Percentiles rank a stretch among this genome's conserved stretches.
Evolutionary conservation across 2,329 filamentous ascomycete species (phyloP).

Genomic region (Microsporum audouinii): DNA sequence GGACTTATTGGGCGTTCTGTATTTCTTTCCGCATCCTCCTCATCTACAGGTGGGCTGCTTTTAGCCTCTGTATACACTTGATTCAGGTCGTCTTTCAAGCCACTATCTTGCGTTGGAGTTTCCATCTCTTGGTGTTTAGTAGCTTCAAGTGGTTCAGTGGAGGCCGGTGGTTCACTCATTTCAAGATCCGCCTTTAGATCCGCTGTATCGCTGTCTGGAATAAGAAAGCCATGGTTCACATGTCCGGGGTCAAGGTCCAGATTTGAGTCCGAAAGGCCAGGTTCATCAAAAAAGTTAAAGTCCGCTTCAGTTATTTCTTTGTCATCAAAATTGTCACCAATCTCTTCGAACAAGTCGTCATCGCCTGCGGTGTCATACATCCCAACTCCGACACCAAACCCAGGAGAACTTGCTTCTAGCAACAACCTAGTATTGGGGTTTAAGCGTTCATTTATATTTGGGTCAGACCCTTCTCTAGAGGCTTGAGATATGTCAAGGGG

Average conservation of each 20-base stretch:
- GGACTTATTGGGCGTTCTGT: conserved; percentile 26
- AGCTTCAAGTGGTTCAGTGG: not conserved
- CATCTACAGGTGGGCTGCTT: not conserved
- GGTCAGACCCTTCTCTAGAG: conserved; percentile 6
- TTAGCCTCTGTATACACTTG: not conserved
- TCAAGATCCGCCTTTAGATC: not conserved
- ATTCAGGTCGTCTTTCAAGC: not conserved
- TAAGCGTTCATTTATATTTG: not conserved
- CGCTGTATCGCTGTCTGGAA: not conserved
- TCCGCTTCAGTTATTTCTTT: conserved; percentile 50
- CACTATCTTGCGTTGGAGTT: not conserved
- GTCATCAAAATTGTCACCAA: conserved; percentile 43
- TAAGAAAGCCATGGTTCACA: not conserved
- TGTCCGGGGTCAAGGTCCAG: conserved; percentile 7
- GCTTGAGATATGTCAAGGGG: conserved; percentile 10
- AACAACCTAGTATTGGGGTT: conserved; percentile 14
- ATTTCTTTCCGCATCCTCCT: conserved; percentile 7
- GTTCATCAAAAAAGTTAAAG: conserved; percentile 54
- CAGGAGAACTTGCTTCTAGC: conserved; percentile 19
- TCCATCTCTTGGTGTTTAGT: not conserved
- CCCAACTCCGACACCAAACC: conserved; percentile 27
- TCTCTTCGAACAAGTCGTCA: conserved; percentile 49
- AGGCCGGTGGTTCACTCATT: not conserved
- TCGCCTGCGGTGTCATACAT: conserved; percentile 34
- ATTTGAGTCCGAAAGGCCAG: conserved; percentile 26